A percentile compares a stretch with the other conserved stretches of the same genome.
Conservation (phyloP, 2,329 filamentous ascomycete species). For the Trichoderma asperellum region DNA sequence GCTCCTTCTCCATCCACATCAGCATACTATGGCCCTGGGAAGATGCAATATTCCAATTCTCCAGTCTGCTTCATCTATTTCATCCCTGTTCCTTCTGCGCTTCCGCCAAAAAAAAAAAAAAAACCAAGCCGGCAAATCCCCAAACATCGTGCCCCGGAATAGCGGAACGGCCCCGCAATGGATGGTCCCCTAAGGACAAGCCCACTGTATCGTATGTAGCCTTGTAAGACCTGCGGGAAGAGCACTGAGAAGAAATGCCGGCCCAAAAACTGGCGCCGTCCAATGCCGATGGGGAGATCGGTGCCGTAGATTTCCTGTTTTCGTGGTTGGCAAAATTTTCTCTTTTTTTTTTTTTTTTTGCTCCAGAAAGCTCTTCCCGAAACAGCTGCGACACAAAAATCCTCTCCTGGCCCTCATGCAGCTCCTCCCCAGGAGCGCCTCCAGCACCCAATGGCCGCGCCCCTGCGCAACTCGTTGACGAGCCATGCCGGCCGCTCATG, state of each 20-base stretch:
- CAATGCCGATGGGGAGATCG: slow-evolving; percentile 5
- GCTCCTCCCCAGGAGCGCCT: slow-evolving; percentile 26
- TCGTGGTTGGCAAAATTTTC: not conserved
- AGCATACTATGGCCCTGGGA: not conserved
- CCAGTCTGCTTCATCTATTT: not conserved
- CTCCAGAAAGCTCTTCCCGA: not conserved
- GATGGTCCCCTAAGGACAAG: slow-evolving; percentile 9
- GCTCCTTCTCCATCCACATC: not conserved
- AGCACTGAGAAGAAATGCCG: not conserved
- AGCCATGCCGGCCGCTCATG: slow-evolving; percentile 33
- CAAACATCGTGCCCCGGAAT: slow-evolving; percentile 20
- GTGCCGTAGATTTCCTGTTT: not conserved
- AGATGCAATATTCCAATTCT: not conserved
- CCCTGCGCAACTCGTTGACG: slow-evolving; percentile 38
- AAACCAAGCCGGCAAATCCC: not conserved
- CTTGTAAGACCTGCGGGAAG: slow-evolving; percentile 12
- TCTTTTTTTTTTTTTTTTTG: not conserved
- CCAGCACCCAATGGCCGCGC: slow-evolving; percentile 42
- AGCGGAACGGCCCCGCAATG: slow-evolving; percentile 29
- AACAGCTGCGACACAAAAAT: not conserved
- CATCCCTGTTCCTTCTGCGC: not conserved
- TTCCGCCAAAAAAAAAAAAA: not conserved
- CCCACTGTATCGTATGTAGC: slow-evolving; percentile 16
- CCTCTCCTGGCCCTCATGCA: slow-evolving; percentile 15
- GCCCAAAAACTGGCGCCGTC: not conserved